Base-by-base conservation (phyloP, 305 asterid genomes). In the Fraxinus platypoda region DNA sequence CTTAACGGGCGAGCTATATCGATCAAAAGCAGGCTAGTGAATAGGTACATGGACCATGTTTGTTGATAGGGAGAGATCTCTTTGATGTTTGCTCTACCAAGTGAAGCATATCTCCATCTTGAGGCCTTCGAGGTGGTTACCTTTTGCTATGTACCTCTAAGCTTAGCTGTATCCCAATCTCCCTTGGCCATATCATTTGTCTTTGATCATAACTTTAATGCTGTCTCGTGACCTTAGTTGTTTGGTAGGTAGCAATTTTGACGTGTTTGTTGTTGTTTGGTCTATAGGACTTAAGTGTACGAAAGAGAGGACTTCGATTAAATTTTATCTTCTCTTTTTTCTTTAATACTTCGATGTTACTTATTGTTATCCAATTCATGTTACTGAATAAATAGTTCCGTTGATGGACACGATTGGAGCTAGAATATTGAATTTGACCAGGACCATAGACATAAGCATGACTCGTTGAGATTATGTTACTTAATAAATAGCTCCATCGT, bases 81-180 rank as follows among this genome's bases (percentile, higher is more conserved):
- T 82, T 62, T 66, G 62, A 33, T 84, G 74, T 70, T 80, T 81
- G 88, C 83, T 80, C 72, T 38, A 84, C 87, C 90, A 78, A 87
- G 87, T 85, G 82, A 89, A 87, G 49, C 86, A 82, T 80, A 81
- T 87, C 85, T 57, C 71, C 77, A 81, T 83, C 84, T 79, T 66
- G 89, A 83, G 91, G 90, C 79, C 43, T 85, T 84, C 78, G 77
- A 52, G 64, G 78, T 71, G 86, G 90, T 74, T 46, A 84, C 81
- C 83, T 19, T 49, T 41, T 23, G 71, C 12, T 72, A 43, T 19
- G 62, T 81, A 3, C 23, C 78, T 78, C 3, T 28, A 19, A 73
- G 68, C 81, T 34, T 81, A 84, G 89, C 87, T 88, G 91, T 81
- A 76, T 81, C 73, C 84, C 89, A 86, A 28, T 26, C 28, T 62